phyloP scores from a whole-genome alignment of 306 rosid species.

The Fragaria ananassa region DNA sequence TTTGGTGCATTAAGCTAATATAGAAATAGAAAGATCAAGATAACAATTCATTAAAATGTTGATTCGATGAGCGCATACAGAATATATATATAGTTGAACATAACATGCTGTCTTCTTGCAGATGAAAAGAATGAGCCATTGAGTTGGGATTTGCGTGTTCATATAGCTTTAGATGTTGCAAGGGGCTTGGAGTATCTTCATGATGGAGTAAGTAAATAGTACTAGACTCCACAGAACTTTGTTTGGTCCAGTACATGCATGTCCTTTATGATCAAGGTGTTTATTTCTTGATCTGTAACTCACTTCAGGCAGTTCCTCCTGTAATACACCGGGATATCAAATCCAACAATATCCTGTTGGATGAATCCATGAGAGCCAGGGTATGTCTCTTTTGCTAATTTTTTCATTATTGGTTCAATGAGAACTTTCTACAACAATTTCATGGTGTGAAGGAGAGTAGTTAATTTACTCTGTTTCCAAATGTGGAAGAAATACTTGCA shows the following conservation, averaged over 20 bases:
- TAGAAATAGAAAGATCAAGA: background rate
- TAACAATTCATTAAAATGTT: background rate
- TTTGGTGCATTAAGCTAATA: background rate
- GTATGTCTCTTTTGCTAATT: constrained; percentile 38
- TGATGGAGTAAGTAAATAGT: constrained; percentile 72
- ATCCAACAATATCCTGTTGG: constrained; percentile 83
- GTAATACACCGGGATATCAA: constrained; percentile 94
- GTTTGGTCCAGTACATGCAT: constrained; percentile 1
- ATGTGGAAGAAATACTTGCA: background rate
- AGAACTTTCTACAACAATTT: background rate
- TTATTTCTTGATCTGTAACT: constrained; percentile 9
- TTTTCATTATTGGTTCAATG: background rate
- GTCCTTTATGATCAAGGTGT: background rate
- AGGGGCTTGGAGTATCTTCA: constrained; percentile 99
- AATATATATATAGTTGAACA: background rate
- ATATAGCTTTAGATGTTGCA: constrained; percentile 82
- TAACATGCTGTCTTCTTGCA: constrained; percentile 23
- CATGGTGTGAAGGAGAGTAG: background rate
- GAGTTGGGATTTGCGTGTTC: constrained; percentile 88
- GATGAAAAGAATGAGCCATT: constrained; percentile 59
- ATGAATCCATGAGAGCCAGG: constrained; percentile 91
- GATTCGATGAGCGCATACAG: background rate
- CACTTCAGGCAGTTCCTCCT: constrained; percentile 88
- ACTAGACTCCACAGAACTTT: constrained; percentile 15
- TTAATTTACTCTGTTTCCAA: background rate